Conservation (phyloP, 1,284 basidiomycete species). For the Cerioporus squamosus region DNA sequence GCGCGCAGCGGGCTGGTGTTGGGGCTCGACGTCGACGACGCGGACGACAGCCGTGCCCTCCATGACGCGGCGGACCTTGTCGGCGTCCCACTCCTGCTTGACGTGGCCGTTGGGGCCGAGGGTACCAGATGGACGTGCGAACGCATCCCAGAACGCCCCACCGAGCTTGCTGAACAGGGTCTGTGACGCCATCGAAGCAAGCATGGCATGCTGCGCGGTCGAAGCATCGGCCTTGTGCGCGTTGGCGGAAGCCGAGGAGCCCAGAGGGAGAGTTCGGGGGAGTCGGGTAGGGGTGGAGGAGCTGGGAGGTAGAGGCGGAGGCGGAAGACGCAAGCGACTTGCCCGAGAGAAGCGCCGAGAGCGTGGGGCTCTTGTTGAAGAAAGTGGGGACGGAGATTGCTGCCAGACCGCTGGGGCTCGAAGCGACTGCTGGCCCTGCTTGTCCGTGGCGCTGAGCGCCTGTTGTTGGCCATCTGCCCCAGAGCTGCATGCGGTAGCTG, state of each 20-base stretch:
- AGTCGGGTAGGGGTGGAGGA: conserved; percentile 34
- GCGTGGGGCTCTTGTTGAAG: conserved; percentile 43
- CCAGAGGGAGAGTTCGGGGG: conserved; percentile 34
- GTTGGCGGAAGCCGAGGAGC: conserved; percentile 11
- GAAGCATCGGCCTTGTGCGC: conserved; percentile 26
- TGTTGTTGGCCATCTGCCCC: conserved; percentile 74
- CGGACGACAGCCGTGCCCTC: conserved; percentile 77
- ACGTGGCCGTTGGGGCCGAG: conserved; percentile 28
- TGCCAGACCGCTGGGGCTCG: conserved; percentile 51
- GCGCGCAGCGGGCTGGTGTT: conserved; percentile 14
- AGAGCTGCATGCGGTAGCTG: conserved; percentile 83
- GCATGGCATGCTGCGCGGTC: conserved; percentile 51
- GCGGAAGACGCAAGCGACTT: conserved; percentile 36
- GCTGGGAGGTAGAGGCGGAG: neutral
- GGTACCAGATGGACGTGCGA: conserved; percentile 49
- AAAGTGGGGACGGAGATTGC: conserved; percentile 59
- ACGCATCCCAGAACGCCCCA: conserved; percentile 81
- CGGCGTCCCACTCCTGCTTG: conserved; percentile 60
- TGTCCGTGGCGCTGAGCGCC: conserved; percentile 26
- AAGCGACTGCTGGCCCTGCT: conserved; percentile 20
- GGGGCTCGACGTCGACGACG: conserved; percentile 71
- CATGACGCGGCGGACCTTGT: conserved; percentile 76
- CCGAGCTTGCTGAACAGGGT: conserved; percentile 71
- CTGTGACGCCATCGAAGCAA: conserved; percentile 71
- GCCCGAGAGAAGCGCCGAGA: conserved; percentile 54